Evolutionary conservation across 2,329 filamentous ascomycete genomes (phyloP), one percentile per base, ranked within the genome.

Genomic region (Beauveria sp.): DNA sequence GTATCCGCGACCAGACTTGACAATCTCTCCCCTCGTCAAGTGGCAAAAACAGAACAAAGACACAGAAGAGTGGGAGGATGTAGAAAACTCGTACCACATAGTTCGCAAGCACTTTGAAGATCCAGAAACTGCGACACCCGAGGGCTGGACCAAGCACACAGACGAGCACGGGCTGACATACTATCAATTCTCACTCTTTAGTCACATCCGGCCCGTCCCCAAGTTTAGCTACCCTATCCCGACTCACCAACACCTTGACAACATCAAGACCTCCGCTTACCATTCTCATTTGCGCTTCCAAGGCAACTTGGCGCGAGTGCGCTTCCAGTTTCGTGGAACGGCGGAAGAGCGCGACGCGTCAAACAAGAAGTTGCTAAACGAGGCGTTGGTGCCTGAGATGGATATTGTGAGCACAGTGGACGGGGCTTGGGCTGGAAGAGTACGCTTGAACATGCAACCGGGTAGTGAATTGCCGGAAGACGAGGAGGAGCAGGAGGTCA

Each of bases 31-130:
- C 1, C 57, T 63, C 8, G 45, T 56, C 2, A 45, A 40, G 18
- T 63, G 61, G 61, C 52, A 60, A 26, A 63, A 63, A 12, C 57
- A 55, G 40, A 53, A 55, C 22, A 56, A 51, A 12, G 50, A n/a
- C 22, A 63, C 61, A 16, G 56, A 28, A 7, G 43, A 20, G 2
- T 63, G 61, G 61, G 47, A 56, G 26, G 43, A 63, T 9, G 46
- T 63, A 8, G 46, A 63, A 7, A 63, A 63, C n/a, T 60, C 61
- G 10, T 63, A 63, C 26, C 56, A 63, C n/a, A 12, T 7, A 34
- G 61, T 63, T 12, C 61, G 61, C 24, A 45, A 50, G 45, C 56
- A 56, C 22, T 63, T 56, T 28, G 57, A 60, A n/a, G 34, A 63
- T 5, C 34, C 61, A 18, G 24, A 60, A 4, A 14, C 34, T 9